These are phyloP conservation scores for Leavenworthia alabamica DNA, from an alignment of 345 rosid species.

Conservation along the genomic window DNA sequence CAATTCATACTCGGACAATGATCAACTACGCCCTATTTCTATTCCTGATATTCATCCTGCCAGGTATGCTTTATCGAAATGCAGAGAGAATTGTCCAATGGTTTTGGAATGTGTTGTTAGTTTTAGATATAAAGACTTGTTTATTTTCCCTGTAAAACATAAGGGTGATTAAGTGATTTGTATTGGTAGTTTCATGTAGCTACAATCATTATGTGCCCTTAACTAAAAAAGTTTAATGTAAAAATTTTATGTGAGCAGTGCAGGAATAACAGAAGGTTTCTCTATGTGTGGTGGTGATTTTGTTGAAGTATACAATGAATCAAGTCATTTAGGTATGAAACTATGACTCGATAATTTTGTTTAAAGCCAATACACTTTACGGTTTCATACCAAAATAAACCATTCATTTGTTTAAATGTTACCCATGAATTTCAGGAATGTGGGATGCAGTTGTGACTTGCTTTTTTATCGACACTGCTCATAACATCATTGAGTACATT, in stretches of 20 bases:
- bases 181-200: neutral
- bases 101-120: constrained; percentile 1
- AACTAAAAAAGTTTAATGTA: neutral
- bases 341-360: neutral
- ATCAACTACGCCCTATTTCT: constrained; percentile 75
- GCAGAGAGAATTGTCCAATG: neutral
- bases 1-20: constrained; percentile 82
- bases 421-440: constrained; percentile 51
- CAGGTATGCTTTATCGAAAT: constrained; percentile 42
- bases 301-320: constrained; percentile 84
- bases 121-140: neutral
- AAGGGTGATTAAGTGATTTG: neutral
- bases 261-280: constrained; percentile 95
- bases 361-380: neutral
- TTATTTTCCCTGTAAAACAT: neutral
- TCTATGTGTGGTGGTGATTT: constrained; percentile 99
- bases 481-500: constrained; percentile 82
- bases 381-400: too few species aligned
- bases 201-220: neutral
- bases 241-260: constrained; percentile 64
- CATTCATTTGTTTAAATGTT: neutral
- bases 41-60: constrained; percentile 97
- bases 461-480: constrained; percentile 95
- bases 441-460: constrained; percentile 98
- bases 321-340: constrained; percentile 68